Evolutionary conservation across 177 flowering plant species (phyloP).

Genomic region (Vitis hybrid): DNA sequence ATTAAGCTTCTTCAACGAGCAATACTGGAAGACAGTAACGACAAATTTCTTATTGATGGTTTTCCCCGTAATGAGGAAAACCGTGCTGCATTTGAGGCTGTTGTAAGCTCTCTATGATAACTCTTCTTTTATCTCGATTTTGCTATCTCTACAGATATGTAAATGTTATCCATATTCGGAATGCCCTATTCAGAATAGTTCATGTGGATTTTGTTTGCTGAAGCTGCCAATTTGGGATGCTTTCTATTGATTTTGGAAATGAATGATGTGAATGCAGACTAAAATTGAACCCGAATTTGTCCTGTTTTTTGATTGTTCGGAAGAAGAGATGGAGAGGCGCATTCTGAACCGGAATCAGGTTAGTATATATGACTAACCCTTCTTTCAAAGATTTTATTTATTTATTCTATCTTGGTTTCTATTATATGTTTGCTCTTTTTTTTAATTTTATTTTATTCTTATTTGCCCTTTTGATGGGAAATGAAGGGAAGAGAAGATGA

Average conservation of each 20-base stretch:
- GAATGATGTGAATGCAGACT: conserved; percentile 53
- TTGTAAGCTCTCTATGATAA: conserved; percentile 50
- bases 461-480: neutral
- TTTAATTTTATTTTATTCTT: neutral
- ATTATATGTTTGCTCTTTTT: neutral
- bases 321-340: conserved; percentile 96
- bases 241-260: conserved; percentile 1
- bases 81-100: conserved; percentile 89
- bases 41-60: conserved; percentile 94
- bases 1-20: conserved; percentile 87
- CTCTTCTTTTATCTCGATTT: neutral
- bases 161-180: neutral
- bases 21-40: conserved; percentile 69
- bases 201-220: neutral
- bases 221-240: neutral
- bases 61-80: conserved; percentile 98
- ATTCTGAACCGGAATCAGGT: conserved; percentile 84
- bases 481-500: conserved; percentile 72
- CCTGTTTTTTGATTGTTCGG: conserved; percentile 79
- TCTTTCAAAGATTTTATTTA: neutral
- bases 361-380: neutral
- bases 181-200: neutral
- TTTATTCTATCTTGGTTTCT: neutral
- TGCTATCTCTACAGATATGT: neutral
- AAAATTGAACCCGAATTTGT: conserved; percentile 75